A percentile compares a stretch with the other conserved stretches of the same genome.
Conservation (phyloP, 192 early-diverging fungal genomes). For the Backusella luteola region DNA sequence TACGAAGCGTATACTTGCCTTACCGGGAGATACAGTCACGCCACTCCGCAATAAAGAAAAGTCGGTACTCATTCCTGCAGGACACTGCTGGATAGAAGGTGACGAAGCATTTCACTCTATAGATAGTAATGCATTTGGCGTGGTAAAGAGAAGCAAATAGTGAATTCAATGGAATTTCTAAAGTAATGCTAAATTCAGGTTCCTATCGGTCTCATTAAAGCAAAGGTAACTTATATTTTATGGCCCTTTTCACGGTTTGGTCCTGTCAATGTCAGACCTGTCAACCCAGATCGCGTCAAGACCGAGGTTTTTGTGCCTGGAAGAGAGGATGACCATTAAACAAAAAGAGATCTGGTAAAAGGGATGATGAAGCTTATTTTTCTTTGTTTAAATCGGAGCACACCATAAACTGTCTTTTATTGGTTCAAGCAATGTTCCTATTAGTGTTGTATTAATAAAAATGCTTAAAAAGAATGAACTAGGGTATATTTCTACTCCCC, state of each 20-base stretch:
- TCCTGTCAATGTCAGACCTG: conserved; percentile 25
- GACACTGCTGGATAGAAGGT: conserved; percentile 85
- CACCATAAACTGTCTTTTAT: background rate
- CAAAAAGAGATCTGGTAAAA: background rate
- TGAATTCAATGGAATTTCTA: background rate
- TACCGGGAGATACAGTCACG: conserved; percentile 73
- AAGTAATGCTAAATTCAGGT: conserved; percentile 33
- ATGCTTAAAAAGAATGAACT: background rate
- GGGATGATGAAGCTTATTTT: background rate
- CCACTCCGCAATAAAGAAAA: conserved; percentile 31
- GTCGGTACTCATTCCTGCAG: conserved; percentile 61
- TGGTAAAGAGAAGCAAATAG: conserved; percentile 38
- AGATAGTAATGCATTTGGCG: conserved; percentile 80
- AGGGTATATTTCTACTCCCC: background rate
- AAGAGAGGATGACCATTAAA: background rate
- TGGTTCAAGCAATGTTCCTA: background rate
- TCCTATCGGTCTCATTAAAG: conserved; percentile 64
- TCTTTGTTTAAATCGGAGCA: background rate
- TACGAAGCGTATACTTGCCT: conserved; percentile 76
- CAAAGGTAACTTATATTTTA: conserved; percentile 55
- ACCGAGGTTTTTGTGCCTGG: background rate
- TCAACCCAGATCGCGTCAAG: conserved; percentile 5
- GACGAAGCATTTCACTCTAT: conserved; percentile 80
- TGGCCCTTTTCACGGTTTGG: conserved; percentile 71
- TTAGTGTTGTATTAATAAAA: background rate